Base-by-base conservation (phyloP, 192 early-diverging fungal genomes). In the Coemansia sp. region DNA sequence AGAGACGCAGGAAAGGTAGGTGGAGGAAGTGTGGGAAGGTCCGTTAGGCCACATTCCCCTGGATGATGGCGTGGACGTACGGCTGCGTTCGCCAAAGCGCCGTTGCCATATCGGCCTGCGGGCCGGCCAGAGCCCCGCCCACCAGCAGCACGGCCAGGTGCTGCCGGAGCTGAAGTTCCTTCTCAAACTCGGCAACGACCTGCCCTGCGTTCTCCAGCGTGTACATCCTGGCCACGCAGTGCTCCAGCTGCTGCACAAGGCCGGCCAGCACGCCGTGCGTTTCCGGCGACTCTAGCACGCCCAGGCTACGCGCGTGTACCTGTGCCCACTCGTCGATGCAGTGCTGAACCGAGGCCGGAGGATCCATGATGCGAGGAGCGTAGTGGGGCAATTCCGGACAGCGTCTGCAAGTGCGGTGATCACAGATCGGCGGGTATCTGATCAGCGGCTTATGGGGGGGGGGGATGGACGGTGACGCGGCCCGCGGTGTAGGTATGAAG, bases 91-190 rank as follows among this genome's bases (percentile, higher is more conserved):
- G 51, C 61, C 62, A 72, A 4, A 72, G 55, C 21, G 61, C 55
- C 12, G 54, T 36, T 23, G 53, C 52, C 52, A 72, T 49, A 22
- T 72, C 68, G 9, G 31, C 29, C 31, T 72, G 68, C 2, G 68
- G 36, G 9, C 16, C 17, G 32, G 58, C 45, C 11, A 58, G 51
- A 10, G 56, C 35, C 19, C 44, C 57, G 21, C 3, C 37, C 12
- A 35, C 38, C 8, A 72, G 36, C 17, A 64, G 23, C 16, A 25
- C 32, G 4, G 54, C 52, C 25, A 72, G 23, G 25, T 64, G 68
- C 13, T 64, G 62, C 68, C 65, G 58, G 60, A 72, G 40, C 19
- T 72, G 68, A 6, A 56, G 27, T 19, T 72, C 68, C 36, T 44
- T 64, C 34, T 72, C 68, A 40, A 64, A 64, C 8, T 48, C 40